phyloP scores from a whole-genome alignment of 2,329 filamentous ascomycete genomes.

The Tympanopsis confertula region DNA sequence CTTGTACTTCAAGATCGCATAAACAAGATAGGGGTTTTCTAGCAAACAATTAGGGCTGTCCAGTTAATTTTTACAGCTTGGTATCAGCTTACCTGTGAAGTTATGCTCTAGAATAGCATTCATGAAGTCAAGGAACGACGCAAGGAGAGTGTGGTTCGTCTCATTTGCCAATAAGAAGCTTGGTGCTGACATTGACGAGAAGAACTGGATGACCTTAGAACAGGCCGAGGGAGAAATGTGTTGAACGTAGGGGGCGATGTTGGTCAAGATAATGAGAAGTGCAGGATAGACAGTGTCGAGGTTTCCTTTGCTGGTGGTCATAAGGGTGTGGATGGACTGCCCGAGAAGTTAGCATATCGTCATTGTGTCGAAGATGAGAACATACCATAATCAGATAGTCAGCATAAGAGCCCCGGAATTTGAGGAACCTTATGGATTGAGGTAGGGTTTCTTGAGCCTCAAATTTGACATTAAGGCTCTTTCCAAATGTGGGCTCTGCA shows the following conservation, averaged over 20 bases:
- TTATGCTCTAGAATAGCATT: slow-evolving; percentile 86
- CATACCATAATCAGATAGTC: slow-evolving; percentile 84
- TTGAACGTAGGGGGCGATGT: slow-evolving; percentile 76
- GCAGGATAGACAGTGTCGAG: slow-evolving; percentile 87
- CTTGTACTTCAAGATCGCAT: slow-evolving; percentile 66
- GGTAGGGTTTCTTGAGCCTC: slow-evolving; percentile 82
- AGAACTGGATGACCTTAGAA: slow-evolving; percentile 75
- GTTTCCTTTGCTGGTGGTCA: slow-evolving; percentile 81
- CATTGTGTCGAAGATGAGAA: slow-evolving; percentile 9
- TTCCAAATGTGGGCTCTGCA: slow-evolving; percentile 80
- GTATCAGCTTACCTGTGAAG: slow-evolving; percentile 53
- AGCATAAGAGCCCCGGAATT: slow-evolving; percentile 81
- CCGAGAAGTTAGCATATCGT: slow-evolving; percentile 12
- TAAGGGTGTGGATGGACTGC: slow-evolving; percentile 80
- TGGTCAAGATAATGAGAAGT: slow-evolving; percentile 82
- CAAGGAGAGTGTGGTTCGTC: slow-evolving; percentile 70
- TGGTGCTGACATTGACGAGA: slow-evolving; percentile 83
- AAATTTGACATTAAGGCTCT: slow-evolving; percentile 80
- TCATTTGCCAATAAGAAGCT: slow-evolving; percentile 89
- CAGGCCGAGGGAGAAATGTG: slow-evolving; percentile 64
- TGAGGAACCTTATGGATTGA: slow-evolving; percentile 64
- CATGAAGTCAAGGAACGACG: slow-evolving; percentile 75
- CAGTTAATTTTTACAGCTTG: too few relatives aligned
- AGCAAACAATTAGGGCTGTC: neutral
- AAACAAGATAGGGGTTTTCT: slow-evolving; percentile 75